Conservation (phyloP, 257 asterid species). For the Ehretia macrophylla region DNA sequence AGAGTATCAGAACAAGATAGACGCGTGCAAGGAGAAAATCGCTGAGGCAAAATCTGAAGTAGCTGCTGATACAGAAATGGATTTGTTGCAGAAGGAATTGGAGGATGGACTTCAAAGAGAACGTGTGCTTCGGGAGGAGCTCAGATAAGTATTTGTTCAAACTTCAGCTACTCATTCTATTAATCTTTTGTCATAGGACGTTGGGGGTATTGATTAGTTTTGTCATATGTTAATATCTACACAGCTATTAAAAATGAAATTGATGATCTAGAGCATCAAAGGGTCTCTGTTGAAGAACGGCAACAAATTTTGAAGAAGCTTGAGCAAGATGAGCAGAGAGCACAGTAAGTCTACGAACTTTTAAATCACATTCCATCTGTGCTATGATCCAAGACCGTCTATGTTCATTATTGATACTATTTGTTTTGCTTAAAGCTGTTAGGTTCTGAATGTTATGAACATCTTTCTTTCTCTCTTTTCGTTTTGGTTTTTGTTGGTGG, state of each 20-base stretch:
- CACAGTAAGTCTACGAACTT: conserved; percentile 54
- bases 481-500: too few relatives aligned
- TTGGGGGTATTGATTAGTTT: not conserved
- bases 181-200: not conserved
- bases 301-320: conserved; percentile 43
- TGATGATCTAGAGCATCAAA: conserved; percentile 48
- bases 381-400: too few relatives aligned
- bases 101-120: conserved; percentile 54
- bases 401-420: too few relatives aligned
- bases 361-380: not conserved
- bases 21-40: conserved; percentile 51
- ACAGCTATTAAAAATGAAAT: conserved; percentile 51
- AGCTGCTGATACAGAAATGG: conserved; percentile 48
- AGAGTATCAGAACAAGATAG: conserved; percentile 61
- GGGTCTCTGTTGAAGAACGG: conserved; percentile 48
- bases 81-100: conserved; percentile 51
- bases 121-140: conserved; percentile 50
- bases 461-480: too few relatives aligned
- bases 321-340: conserved; percentile 54
- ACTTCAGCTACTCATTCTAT: conserved; percentile 2
- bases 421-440: too few relatives aligned
- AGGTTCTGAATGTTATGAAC: too few relatives aligned
- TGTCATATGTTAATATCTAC: conserved; percentile 17
- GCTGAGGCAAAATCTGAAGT: conserved; percentile 46
- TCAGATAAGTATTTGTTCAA: conserved; percentile 63